Percentiles rank a stretch among this genome's conserved stretches.
Evolutionary conservation across 106 monocot species (phyloP).

Genomic region (Dendrobium officinale): DNA sequence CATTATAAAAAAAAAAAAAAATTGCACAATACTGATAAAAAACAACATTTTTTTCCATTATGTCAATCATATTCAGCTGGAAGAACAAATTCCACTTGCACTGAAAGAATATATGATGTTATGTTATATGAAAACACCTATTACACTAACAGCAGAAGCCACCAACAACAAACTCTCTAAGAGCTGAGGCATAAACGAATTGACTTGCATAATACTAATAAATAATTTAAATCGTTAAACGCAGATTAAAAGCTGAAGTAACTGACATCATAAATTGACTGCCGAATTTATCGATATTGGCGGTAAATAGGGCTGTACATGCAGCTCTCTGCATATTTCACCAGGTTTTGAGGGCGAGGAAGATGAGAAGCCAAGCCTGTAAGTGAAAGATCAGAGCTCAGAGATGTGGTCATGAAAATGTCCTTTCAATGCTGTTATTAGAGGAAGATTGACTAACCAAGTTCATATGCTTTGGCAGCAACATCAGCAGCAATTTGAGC

Average conservation of each 20-base stretch:
- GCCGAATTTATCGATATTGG: slow-evolving; percentile 34
- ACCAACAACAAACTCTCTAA: neutral
- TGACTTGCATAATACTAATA: neutral
- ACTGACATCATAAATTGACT: neutral
- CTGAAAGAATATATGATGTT: neutral
- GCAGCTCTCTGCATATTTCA: slow-evolving; percentile 87
- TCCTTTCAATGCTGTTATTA: neutral
- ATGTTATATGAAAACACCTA: neutral
- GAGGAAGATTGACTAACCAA: slow-evolving; percentile 19
- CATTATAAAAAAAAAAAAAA: too few species aligned
- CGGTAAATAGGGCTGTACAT: slow-evolving; percentile 90
- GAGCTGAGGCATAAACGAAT: neutral
- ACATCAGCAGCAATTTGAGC: slow-evolving; percentile 71
- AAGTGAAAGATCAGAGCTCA: neutral
- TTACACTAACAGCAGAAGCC: neutral
- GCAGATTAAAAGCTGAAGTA: neutral
- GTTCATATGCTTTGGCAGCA: slow-evolving; percentile 80
- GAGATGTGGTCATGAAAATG: neutral
- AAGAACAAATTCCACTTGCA: neutral
- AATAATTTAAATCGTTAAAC: neutral
- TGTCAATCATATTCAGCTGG: neutral
- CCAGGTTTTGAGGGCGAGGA: slow-evolving; percentile 63
- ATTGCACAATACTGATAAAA: too few species aligned
- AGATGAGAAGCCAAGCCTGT: slow-evolving; percentile 67
- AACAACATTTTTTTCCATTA: too few species aligned